phyloP scores from a whole-genome alignment of 805 yeast genomes.

The Metschnikowia gelsemii region DNA sequence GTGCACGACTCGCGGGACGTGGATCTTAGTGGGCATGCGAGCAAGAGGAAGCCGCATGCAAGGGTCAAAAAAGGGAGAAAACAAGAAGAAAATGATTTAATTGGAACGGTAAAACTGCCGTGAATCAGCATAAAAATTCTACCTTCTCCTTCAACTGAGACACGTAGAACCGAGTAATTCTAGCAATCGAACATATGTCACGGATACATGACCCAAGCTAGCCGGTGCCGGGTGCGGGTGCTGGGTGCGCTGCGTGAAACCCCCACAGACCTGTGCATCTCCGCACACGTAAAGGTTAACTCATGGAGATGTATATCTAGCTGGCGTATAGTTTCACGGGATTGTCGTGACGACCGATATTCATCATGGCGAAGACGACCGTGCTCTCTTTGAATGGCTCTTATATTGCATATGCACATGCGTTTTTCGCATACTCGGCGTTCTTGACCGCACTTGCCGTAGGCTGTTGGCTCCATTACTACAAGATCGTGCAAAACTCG shows the following conservation, averaged over 20 bases:
- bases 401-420: constrained; percentile 68
- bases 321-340: not conserved
- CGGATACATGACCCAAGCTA: too few relatives aligned
- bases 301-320: not conserved
- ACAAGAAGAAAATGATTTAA: too few relatives aligned
- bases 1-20: constrained; percentile 19
- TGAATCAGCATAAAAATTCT: too few relatives aligned
- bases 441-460: constrained; percentile 71
- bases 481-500: constrained; percentile 85
- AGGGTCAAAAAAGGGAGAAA: not conserved
- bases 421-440: constrained; percentile 69
- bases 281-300: not conserved
- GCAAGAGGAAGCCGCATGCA: not conserved
- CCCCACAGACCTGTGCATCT: constrained; percentile 10
- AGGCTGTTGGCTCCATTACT: constrained; percentile 76
- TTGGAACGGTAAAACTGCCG: too few relatives aligned
- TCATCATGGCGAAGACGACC: constrained; percentile 9
- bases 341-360: not conserved
- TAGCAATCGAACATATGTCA: too few relatives aligned
- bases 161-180: too few relatives aligned
- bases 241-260: too few relatives aligned
- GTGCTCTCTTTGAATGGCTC: constrained; percentile 54
- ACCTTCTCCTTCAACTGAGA: too few relatives aligned
- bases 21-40: not conserved
- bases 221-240: too few relatives aligned